These are phyloP conservation scores for Cyclotella distinguenda DNA, from an alignment of 108 stramenopile species.

Conservation along the genomic window DNA sequence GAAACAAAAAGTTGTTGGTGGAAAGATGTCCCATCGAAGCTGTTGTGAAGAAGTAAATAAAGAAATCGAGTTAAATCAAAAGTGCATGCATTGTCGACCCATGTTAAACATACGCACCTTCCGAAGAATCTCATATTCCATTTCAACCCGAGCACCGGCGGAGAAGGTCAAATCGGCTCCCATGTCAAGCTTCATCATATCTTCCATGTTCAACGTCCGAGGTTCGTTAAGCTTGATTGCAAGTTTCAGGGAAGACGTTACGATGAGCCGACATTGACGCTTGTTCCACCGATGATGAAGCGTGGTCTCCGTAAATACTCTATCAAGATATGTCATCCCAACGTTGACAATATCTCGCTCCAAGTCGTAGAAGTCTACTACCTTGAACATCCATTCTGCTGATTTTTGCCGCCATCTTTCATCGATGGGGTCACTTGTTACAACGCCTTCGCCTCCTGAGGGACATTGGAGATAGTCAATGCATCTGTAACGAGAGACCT, in stretches of 20 bases:
- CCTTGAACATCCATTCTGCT: conserved; percentile 52
- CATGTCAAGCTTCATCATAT: conserved; percentile 37
- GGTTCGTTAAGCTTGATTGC: conserved; percentile 43
- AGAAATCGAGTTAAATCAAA: neutral
- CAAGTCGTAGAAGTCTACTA: conserved; percentile 36
- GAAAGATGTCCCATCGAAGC: conserved; percentile 30
- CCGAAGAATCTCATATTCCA: conserved; percentile 35
- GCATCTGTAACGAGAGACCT: neutral
- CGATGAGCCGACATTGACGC: conserved; percentile 21
- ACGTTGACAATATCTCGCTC: conserved; percentile 31
- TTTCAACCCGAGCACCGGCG: conserved; percentile 14
- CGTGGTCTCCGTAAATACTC: conserved; percentile 27
- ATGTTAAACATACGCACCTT: neutral
- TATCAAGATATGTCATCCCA: conserved; percentile 41
- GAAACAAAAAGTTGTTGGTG: conserved; percentile 34
- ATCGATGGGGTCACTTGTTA: conserved; percentile 15
- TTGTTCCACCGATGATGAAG: conserved; percentile 30
- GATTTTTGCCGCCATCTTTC: conserved; percentile 36
- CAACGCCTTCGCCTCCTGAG: too few species aligned
- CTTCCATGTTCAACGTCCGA: conserved; percentile 37
- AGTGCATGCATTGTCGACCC: neutral
- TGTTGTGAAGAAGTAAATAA: neutral
- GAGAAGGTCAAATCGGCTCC: conserved; percentile 3
- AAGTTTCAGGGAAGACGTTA: conserved; percentile 31
- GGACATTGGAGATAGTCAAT: conserved; percentile 13